Evolutionary conservation across 129 eudicot genomes (phyloP).

Genomic region (Erigeron canadensis): DNA sequence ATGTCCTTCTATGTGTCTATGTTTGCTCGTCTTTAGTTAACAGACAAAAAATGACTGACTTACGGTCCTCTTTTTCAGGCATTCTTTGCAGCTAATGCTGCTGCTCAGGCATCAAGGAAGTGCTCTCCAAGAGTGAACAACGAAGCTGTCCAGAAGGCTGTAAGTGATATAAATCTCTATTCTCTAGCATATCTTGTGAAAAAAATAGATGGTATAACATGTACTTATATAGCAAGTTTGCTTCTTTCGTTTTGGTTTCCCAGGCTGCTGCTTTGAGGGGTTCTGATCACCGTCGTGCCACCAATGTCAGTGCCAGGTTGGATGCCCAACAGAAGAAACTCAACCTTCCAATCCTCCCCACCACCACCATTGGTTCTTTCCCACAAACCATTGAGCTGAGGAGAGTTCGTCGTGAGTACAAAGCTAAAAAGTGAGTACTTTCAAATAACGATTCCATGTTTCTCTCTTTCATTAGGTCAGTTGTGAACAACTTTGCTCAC

Average conservation of each 20-base stretch:
- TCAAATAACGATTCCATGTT: neutral
- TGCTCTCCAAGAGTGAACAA: conserved; percentile 94
- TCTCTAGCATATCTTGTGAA: neutral
- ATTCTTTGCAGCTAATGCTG: conserved; percentile 86
- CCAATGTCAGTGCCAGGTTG: conserved; percentile 79
- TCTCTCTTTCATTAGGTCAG: neutral
- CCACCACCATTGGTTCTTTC: conserved; percentile 98
- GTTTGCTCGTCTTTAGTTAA: neutral
- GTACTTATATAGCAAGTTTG: neutral
- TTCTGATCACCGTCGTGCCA: conserved; percentile 91
- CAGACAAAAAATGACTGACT: neutral
- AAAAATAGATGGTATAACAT: neutral
- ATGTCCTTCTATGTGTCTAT: neutral
- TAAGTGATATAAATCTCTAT: conserved; percentile 36
- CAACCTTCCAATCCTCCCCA: conserved; percentile 89
- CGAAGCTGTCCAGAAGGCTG: conserved; percentile 83
- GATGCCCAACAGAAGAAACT: conserved; percentile 95
- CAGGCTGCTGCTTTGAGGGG: conserved; percentile 88
- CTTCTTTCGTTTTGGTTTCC: neutral
- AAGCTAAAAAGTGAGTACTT: conserved; percentile 79
- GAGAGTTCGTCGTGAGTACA: conserved; percentile 94
- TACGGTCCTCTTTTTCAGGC: conserved; percentile 44
- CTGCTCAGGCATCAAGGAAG: conserved; percentile 95
- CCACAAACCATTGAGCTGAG: conserved; percentile 96
- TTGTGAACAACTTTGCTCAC: conserved; percentile 11